Evolutionary conservation across 257 asterid genomes (phyloP).

Genomic region (Solanum appendiculatum): DNA sequence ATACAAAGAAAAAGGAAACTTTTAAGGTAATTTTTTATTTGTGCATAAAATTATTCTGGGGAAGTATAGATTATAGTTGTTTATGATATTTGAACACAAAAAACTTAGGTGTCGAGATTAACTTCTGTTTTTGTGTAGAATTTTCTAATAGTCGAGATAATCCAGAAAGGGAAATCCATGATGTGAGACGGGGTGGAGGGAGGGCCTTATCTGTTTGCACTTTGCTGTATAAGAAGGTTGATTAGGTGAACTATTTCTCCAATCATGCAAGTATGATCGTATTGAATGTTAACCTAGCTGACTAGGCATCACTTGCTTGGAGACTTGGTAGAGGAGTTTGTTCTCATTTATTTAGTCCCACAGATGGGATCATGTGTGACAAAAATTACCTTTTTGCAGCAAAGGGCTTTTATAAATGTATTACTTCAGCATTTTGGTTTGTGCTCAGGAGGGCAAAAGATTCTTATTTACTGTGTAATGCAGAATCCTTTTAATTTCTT

Average conservation of each 20-base stretch:
- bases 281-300: neutral
- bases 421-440: neutral
- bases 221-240: neutral
- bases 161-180: neutral
- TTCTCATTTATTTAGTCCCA: neutral
- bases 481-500: slow-evolving; percentile 6
- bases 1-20: neutral
- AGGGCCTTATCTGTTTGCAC: neutral
- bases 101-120: neutral
- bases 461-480: neutral
- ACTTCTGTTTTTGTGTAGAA: neutral
- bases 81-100: neutral
- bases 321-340: neutral
- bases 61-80: neutral
- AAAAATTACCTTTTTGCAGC: neutral
- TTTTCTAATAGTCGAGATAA: neutral
- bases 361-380: neutral
- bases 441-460: neutral
- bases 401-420: neutral
- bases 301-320: neutral
- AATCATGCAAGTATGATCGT: neutral
- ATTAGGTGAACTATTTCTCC: neutral
- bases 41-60: neutral
- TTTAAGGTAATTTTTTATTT: neutral
- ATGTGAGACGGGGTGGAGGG: neutral